Percentiles rank a stretch among this genome's conserved stretches.
Conservation (phyloP, 31 red algal genomes). For the Asparagopsis taxiformis region DNA sequence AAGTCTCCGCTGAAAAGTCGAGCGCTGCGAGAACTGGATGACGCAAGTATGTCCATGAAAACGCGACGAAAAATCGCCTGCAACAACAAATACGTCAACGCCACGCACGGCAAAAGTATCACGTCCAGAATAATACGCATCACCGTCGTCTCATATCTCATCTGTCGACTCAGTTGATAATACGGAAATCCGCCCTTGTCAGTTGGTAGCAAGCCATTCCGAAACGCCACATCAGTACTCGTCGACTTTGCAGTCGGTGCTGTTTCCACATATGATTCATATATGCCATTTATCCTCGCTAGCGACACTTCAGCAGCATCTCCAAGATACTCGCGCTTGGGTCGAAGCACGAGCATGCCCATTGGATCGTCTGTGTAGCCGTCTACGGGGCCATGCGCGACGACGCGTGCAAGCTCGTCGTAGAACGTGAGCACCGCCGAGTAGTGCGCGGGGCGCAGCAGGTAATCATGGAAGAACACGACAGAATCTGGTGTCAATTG, state of each 20-base stretch:
- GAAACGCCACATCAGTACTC: constrained; percentile 12
- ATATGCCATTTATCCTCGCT: constrained; percentile 12
- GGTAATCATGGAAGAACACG: constrained; percentile 74
- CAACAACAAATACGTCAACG: constrained; percentile 34
- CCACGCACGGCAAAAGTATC: constrained; percentile 27
- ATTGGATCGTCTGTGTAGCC: constrained; percentile 56
- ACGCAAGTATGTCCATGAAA: constrained; percentile 27
- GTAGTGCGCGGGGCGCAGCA: constrained; percentile 55
- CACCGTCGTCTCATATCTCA: constrained; percentile 18
- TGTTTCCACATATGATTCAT: constrained; percentile 39
- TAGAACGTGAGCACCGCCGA: constrained; percentile 52
- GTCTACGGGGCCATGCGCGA: constrained; percentile 24
- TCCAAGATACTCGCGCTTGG: constrained; percentile 6
- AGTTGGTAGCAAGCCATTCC: constrained; percentile 15
- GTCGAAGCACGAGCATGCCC: constrained; percentile 45
- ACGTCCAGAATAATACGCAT: constrained; percentile 29
- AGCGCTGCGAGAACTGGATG: constrained; percentile 6
- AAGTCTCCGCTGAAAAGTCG: constrained; percentile 9
- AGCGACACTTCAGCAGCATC: constrained; percentile 9
- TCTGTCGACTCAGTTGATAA: constrained; percentile 12
- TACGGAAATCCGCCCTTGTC: constrained; percentile 36
- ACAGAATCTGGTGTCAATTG: constrained; percentile 34
- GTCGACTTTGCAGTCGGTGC: constrained; percentile 11
- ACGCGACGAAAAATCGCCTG: constrained; percentile 24
- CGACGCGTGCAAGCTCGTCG: constrained; percentile 58